Conservation (phyloP, 225 moss, liverwort and hornwort genomes). For the Sphagnum tenellum region DNA sequence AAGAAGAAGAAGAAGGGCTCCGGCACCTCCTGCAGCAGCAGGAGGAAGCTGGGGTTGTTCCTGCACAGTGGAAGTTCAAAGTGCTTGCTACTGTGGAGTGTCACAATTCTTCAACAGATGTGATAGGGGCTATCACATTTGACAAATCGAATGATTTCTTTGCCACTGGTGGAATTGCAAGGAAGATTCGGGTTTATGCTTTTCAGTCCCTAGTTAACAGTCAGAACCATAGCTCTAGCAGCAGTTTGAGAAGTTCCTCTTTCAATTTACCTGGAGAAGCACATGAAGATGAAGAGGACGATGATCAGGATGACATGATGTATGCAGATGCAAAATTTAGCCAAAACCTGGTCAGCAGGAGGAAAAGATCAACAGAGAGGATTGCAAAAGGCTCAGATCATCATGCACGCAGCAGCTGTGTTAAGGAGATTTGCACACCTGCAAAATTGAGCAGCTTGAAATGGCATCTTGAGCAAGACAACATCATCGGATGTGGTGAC, state of each 20-base stretch:
- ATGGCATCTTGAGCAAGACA: conserved; percentile 57
- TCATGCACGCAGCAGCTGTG: conserved; percentile 16
- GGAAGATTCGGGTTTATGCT: conserved; percentile 72
- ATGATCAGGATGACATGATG: conserved; percentile 23
- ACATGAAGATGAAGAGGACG: conserved; percentile 24
- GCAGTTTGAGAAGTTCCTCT: too few species aligned
- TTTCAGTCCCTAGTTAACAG: conserved; percentile 29
- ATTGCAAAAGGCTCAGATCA: conserved; percentile 20
- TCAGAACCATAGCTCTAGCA: not conserved
- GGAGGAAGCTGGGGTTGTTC: too few species aligned
- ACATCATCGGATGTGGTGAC: conserved; percentile 76
- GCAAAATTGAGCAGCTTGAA: conserved; percentile 85
- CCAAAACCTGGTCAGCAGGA: conserved; percentile 25
- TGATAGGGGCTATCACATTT: conserved; percentile 75
- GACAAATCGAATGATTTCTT: conserved; percentile 52
- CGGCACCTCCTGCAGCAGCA: too few species aligned
- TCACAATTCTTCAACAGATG: conserved; percentile 50
- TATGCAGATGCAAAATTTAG: conserved; percentile 13
- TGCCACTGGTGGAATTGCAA: conserved; percentile 84
- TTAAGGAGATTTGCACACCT: conserved; percentile 70
- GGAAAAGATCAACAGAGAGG: not conserved
- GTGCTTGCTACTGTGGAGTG: conserved; percentile 47
- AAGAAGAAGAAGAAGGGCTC: too few species aligned
- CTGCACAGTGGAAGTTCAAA: conserved; percentile 13
- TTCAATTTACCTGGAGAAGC: too few species aligned